These are phyloP conservation scores for Tritrichomonas musculus DNA, from an alignment of 208 protist species.

Conservation along the genomic window DNA sequence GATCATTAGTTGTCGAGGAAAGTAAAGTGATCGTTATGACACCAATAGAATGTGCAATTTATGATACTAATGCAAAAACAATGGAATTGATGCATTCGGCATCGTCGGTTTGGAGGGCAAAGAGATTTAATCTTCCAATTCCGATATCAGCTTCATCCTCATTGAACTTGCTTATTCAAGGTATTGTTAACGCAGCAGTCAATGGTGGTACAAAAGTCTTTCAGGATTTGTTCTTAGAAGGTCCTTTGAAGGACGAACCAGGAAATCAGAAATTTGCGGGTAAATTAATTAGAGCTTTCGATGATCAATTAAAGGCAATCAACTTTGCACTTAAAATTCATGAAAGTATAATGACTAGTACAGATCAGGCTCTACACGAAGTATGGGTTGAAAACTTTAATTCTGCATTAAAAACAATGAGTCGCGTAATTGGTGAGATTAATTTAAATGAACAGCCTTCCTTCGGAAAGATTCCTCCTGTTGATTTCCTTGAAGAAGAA, in stretches of 20 bases:
- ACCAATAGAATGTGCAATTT: conserved; percentile 3
- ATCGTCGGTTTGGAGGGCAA: background rate
- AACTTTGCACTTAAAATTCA: background rate
- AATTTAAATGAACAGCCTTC: too few relatives aligned
- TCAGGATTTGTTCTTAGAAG: conserved; percentile 4
- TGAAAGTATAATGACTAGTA: background rate
- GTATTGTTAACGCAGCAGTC: conserved; percentile 22
- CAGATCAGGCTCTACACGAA: background rate
- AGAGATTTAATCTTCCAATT: background rate
- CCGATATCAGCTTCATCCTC: background rate
- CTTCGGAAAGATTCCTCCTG: too few relatives aligned
- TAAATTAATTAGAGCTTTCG: background rate
- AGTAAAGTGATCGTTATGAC: background rate
- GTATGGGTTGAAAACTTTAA: background rate
- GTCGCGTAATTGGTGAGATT: too few relatives aligned
- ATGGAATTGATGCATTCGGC: background rate
- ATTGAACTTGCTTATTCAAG: background rate
- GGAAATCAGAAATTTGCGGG: background rate
- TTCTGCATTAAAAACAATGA: too few relatives aligned
- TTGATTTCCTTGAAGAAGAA: too few relatives aligned
- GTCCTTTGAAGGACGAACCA: background rate
- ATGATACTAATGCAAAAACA: background rate
- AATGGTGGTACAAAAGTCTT: conserved; percentile 24
- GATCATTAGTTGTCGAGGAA: background rate
- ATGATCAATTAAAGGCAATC: background rate